Evolutionary conservation across 2,329 filamentous ascomycete genomes (phyloP), one percentile per base, ranked within the genome.

Genomic region (Paradendryphiella salina): DNA sequence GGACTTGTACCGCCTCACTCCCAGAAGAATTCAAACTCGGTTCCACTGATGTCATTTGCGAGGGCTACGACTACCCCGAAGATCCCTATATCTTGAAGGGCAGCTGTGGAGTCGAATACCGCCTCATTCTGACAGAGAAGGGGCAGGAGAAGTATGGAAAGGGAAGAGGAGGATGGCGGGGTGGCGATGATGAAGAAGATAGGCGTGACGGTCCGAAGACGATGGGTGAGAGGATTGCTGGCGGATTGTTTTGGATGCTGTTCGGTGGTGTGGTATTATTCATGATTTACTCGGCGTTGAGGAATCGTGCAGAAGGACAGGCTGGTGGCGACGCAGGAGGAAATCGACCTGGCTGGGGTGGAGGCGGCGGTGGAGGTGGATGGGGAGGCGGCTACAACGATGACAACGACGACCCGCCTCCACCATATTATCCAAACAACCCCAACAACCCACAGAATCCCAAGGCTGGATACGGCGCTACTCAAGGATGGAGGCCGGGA

Each of bases 91-190:
- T 97, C n/a, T 76, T 97, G 46, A 91, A 89, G 66, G 94, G 94
- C 17, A 94, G 89, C 72, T 97, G 93, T 74, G 94, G 88, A 11
- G 92, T 96, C 18, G 90, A 96, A 75, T 97, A 97, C 73, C 81
- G 87, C 11, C 75, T 97, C 5, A 73, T 88, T 0, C 77, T 97
- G 44, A 97, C 92, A 1, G 84, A 87, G 9, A 78, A 81, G 54
- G 94, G 94, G 3, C 85, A 92, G 74, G 74, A 81, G 61, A 83
- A 80, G 61, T 92, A 87, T 70, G 89, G 87, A 40, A 64, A 1
- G 70, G 81, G 31, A 65, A 83, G 33, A 75, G 73, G 44, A 75
- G 71, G 59, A n/a, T 40, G 73, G 70, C 35, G 52, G 40, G 75
- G 65, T 36, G 69, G 65, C 20, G 74, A 52, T 35, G 67, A 26